Percentiles rank a stretch among this genome's conserved stretches.
Conservation (phyloP, 345 rosid species). For the Hibiscus trionum region DNA sequence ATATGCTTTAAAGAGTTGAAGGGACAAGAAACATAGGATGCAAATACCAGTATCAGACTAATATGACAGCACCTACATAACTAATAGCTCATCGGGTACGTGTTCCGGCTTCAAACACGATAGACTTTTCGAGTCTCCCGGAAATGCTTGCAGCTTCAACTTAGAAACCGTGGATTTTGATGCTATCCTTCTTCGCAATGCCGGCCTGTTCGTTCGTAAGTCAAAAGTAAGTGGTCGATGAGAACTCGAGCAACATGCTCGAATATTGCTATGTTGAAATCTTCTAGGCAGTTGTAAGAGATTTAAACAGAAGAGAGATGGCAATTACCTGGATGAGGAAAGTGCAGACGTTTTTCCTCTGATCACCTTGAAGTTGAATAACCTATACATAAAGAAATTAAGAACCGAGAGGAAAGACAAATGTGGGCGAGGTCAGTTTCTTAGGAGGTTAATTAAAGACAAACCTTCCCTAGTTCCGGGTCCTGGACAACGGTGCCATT, state of each 20-base stretch:
- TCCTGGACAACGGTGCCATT: constrained; percentile 94
- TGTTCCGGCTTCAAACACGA: not conserved
- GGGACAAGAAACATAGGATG: not conserved
- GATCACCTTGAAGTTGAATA: constrained; percentile 85
- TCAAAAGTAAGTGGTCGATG: not conserved
- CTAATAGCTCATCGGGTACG: not conserved
- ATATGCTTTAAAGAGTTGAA: not conserved
- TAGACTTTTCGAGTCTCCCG: not conserved
- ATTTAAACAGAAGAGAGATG: not conserved
- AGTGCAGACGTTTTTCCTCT: constrained; percentile 84
- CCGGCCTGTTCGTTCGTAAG: constrained; percentile 45
- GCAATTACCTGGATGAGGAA: constrained; percentile 68
- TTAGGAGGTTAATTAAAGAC: not conserved
- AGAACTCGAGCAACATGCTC: not conserved
- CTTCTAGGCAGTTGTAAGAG: not conserved
- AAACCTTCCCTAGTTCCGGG: constrained; percentile 79
- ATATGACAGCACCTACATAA: not conserved
- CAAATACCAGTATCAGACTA: not conserved
- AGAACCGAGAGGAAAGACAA: not conserved
- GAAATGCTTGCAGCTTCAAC: constrained; percentile 5
- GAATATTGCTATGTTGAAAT: not conserved
- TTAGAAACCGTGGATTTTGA: constrained; percentile 95
- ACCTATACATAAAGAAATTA: constrained; percentile 33
- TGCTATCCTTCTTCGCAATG: constrained; percentile 90
- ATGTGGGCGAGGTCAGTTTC: not conserved